Evolutionary conservation across 2,329 filamentous ascomycete genomes (phyloP).

Genomic region (Sporothrix sp.): DNA sequence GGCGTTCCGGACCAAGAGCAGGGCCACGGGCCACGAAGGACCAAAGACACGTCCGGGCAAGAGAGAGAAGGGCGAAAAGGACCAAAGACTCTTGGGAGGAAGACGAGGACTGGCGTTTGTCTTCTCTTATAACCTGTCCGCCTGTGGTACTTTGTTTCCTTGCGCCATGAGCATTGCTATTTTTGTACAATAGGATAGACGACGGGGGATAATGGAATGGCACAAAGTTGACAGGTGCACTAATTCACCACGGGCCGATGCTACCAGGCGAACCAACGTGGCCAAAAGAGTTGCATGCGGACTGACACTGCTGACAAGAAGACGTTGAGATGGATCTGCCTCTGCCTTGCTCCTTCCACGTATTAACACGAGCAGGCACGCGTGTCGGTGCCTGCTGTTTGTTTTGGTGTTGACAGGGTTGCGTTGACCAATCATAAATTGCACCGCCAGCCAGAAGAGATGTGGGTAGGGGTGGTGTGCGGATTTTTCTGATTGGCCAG

Average conservation of each 20-base stretch:
- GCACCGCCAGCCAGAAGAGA: neutral
- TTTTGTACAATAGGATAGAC: neutral
- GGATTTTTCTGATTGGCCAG: conserved; percentile 16
- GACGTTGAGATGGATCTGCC: no score
- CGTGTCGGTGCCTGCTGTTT: neutral
- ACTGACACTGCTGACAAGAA: no score
- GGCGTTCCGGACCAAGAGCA: neutral
- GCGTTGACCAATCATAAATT: conserved; percentile 3
- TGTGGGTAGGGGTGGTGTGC: neutral
- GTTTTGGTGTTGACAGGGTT: neutral
- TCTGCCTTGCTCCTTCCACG: no score
- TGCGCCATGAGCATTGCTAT: conserved; percentile 2
- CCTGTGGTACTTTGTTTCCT: neutral
- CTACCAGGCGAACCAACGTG: no score
- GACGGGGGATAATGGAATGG: neutral
- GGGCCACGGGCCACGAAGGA: neutral
- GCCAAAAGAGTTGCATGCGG: no score
- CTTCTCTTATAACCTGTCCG: no score
- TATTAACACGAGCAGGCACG: neutral
- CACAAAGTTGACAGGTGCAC: neutral
- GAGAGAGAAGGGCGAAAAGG: no score
- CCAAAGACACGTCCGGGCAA: neutral
- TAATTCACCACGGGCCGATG: neutral
- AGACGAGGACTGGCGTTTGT: neutral
- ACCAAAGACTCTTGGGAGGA: neutral